Conservation (phyloP, 108 stramenopile species). For the Mediolabrus comicus region DNA sequence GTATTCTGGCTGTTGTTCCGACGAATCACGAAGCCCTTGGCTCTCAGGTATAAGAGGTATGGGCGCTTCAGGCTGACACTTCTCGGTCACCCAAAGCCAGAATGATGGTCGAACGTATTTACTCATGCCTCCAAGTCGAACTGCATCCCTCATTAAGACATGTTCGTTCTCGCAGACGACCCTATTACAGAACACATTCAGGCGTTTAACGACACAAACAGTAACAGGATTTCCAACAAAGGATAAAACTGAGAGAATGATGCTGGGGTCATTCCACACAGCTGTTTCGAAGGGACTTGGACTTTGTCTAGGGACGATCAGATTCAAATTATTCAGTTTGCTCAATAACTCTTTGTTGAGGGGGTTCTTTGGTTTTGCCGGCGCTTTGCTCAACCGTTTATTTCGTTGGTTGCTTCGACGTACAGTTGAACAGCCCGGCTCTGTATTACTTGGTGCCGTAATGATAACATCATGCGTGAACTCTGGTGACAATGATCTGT, state of each 20-base stretch:
- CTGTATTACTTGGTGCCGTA: not conserved
- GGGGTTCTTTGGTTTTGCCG: not conserved
- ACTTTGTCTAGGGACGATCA: slow-evolving; percentile 31
- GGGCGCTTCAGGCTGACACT: slow-evolving; percentile 43
- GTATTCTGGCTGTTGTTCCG: not conserved
- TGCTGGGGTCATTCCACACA: slow-evolving; percentile 60
- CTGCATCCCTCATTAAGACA: slow-evolving; percentile 76
- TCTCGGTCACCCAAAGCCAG: slow-evolving; percentile 85
- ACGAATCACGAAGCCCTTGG: slow-evolving; percentile 8
- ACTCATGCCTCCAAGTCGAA: slow-evolving; percentile 74
- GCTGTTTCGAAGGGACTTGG: slow-evolving; percentile 81
- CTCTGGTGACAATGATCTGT: not conserved
- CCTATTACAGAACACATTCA: slow-evolving; percentile 66
- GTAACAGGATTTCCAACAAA: slow-evolving; percentile 85
- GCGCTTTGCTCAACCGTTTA: not conserved
- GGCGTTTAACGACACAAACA: slow-evolving; percentile 70
- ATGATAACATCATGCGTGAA: not conserved
- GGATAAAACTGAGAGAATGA: slow-evolving; percentile 57
- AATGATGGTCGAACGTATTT: slow-evolving; percentile 79
- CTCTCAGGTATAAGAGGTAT: slow-evolving; percentile 26
- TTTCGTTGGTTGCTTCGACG: slow-evolving; percentile 43
- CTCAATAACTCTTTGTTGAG: slow-evolving; percentile 5
- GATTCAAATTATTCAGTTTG: slow-evolving; percentile 14
- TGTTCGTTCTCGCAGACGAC: slow-evolving; percentile 78
- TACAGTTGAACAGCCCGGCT: slow-evolving; percentile 15